Base-by-base conservation (phyloP, 352 stramenopile species). In the Phytopythium kandeliae region DNA sequence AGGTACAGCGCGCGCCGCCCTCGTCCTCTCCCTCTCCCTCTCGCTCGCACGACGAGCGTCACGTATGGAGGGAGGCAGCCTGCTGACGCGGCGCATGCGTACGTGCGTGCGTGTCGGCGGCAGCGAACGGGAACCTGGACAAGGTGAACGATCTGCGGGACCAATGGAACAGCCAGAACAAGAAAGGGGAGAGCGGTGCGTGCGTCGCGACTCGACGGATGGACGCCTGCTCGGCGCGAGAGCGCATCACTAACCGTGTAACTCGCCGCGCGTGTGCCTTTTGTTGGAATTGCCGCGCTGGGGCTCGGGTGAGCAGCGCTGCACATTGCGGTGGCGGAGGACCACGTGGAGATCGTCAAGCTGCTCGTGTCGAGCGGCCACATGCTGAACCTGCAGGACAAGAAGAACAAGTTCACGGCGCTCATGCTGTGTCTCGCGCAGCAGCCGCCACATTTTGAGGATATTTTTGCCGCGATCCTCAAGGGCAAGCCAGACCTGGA, bases 101-200 rank as follows among this genome's bases (percentile, higher is more conserved):
- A 21, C 5, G 21, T 36, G 33, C 15, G 31, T 28, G 3, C 16
- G 10, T 19, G 38, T 49, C 13, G 34, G 33, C 28, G 28, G 33
- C 30, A 90, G 80, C 62, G 13, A 89, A 83, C 53, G 77, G 80
- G 25, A 68, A 91, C 47, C 58, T 91, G 21, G 80, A 89, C 41
- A 85, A 82, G 60, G 77, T 88, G 24, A 75, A 73, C 45, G 70
- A 84, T 56, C 50, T 91, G 26, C 69, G 75, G 40, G 75, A 73
- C 28, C 67, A 88, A 44, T 88, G 77, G 75, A 69, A 60, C 50
- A 76, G 72, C 51, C 77, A 91, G 63, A 91, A 91, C 67, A 91
- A 91, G 60, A 91, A 89, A 66, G 80, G 80, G 47, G 77, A 89
- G 48, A 86, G 77, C 3, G 80, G 80, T 91, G 59, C 28, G 60